Evolutionary conservation across 192 early-diverging fungal species (phyloP).

Genomic region (Entomortierella beljakovae): DNA sequence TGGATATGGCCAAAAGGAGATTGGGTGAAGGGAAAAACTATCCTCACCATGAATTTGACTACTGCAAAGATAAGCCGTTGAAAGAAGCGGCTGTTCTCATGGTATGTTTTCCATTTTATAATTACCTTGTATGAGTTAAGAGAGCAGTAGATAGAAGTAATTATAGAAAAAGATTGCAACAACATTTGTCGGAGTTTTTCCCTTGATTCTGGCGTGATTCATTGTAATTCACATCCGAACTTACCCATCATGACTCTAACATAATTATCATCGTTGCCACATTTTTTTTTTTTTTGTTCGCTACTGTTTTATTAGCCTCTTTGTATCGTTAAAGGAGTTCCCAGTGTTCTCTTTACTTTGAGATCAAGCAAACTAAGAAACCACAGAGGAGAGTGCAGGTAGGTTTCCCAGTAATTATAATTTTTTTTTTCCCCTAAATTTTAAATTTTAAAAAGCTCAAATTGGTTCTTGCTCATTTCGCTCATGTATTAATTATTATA

Average conservation of each 20-base stretch:
- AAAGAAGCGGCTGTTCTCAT: conserved; percentile 46
- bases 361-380: conserved; percentile 70
- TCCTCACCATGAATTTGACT: conserved; percentile 41
- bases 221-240: neutral
- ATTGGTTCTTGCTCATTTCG: neutral
- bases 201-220: neutral
- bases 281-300: conserved; percentile 9
- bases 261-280: too few species aligned
- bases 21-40: conserved; percentile 18
- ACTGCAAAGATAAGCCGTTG: conserved; percentile 44
- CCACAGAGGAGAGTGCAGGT: conserved; percentile 88
- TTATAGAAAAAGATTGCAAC: neutral
- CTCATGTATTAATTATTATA: neutral
- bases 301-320: conserved; percentile 57
- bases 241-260: neutral
- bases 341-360: conserved; percentile 83
- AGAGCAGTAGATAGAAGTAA: neutral
- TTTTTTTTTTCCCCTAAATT: neutral
- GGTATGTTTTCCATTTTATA: too few species aligned
- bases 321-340: conserved; percentile 68
- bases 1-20: conserved; percentile 29
- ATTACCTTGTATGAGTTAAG: too few species aligned
- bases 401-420: neutral
- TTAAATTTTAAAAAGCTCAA: neutral
- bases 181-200: neutral